Conservation (phyloP, 495 filamentous ascomycete species). For the Aspergillus hancockii region DNA sequence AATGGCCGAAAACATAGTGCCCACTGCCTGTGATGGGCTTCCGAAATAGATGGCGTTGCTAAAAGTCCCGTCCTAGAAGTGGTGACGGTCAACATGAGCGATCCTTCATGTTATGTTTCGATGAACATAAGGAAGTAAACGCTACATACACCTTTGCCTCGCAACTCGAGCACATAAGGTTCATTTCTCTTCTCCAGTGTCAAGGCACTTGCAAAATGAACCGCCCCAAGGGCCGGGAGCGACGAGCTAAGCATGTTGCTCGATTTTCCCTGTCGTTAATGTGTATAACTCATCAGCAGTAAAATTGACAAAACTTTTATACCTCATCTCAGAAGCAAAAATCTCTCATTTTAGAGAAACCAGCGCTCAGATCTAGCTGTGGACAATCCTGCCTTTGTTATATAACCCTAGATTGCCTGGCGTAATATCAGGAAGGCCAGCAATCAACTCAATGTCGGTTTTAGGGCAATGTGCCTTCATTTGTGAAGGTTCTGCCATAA, state of each 20-base stretch:
- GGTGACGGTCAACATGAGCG: neutral
- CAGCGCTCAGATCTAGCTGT: too few species aligned
- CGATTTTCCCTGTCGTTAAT: neutral
- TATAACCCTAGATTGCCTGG: neutral
- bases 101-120: neutral
- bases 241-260: constrained; percentile 9
- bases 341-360: too few species aligned
- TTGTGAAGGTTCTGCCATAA: too few species aligned
- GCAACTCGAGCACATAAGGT: neutral
- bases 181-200: neutral
- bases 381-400: neutral
- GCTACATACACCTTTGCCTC: neutral
- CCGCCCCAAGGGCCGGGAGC: neutral
- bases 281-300: neutral
- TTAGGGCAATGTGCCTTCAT: neutral
- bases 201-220: neutral
- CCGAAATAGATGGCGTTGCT: neutral
- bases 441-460: neutral
- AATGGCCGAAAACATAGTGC: neutral
- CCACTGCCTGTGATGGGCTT: constrained; percentile 1
- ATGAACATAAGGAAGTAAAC: neutral
- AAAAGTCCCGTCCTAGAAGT: neutral
- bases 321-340: neutral
- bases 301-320: neutral
- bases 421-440: neutral